These are phyloP conservation scores for Tubosaeta sp. DNA, from an alignment of 768 basidiomycete species.

Conservation along the genomic window DNA sequence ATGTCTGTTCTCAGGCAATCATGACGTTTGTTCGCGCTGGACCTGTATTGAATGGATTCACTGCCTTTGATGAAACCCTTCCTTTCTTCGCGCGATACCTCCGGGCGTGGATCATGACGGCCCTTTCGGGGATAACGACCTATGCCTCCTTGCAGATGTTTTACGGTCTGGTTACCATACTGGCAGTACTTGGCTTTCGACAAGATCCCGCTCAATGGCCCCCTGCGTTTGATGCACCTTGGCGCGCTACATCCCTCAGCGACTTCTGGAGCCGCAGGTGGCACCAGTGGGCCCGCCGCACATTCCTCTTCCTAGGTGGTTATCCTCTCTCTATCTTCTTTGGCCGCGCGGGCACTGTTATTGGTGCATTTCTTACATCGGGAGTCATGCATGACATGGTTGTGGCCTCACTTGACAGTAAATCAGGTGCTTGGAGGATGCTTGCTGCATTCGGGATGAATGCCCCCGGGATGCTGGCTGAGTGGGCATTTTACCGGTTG, in stretches of 20 bases:
- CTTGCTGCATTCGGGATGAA: constrained; percentile 52
- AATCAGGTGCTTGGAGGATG: constrained; percentile 39
- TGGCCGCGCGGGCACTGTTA: background rate
- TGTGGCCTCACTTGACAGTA: constrained; percentile 47
- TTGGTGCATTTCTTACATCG: background rate
- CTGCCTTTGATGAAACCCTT: constrained; percentile 33
- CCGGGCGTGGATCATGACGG: constrained; percentile 40
- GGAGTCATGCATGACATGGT: constrained; percentile 30
- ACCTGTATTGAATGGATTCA: constrained; percentile 11
- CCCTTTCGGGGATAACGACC: constrained; percentile 34
- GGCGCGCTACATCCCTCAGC: constrained; percentile 32
- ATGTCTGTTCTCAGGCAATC: constrained; percentile 42
- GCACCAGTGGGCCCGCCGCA: constrained; percentile 20
- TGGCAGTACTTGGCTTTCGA: constrained; percentile 24
- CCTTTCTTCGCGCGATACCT: constrained; percentile 23
- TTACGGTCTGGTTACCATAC: constrained; percentile 22
- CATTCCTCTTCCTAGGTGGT: constrained; percentile 23
- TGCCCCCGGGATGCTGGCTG: constrained; percentile 47
- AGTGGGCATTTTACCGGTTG: constrained; percentile 26
- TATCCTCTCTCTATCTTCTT: too few relatives aligned
- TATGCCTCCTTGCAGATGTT: constrained; percentile 36
- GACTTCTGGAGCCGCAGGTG: constrained; percentile 32
- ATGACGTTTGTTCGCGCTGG: constrained; percentile 40
- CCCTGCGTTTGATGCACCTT: constrained; percentile 32
- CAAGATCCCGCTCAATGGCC: constrained; percentile 32